Percentiles rank a stretch among this genome's conserved stretches.
phyloP scores from a whole-genome alignment of 2,329 filamentous ascomycete species.

The Diaporthe humulicola region DNA sequence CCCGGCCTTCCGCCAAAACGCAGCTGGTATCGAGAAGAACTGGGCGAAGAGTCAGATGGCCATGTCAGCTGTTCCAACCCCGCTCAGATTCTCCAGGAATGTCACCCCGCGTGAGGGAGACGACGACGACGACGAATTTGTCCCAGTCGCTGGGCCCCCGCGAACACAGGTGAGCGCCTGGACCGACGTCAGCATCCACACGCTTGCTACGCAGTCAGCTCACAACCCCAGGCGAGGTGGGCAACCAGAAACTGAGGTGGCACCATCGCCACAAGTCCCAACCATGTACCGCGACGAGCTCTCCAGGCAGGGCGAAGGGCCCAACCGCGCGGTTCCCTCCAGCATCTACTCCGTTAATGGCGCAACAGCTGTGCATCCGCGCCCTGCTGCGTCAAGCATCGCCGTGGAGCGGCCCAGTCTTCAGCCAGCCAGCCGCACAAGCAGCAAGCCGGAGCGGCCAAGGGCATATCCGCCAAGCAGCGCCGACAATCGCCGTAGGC shows the following conservation, averaged over 20 bases:
- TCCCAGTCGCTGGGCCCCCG: neutral
- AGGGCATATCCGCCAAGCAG: neutral
- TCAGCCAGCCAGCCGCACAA: neutral
- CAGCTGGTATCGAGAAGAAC: conserved; percentile 2
- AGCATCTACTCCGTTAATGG: conserved; percentile 35
- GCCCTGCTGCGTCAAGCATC: conserved; percentile 14
- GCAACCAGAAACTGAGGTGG: neutral
- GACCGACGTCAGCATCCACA: conserved; percentile 23
- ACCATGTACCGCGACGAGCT: neutral
- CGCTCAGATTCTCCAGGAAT: conserved; percentile 19
- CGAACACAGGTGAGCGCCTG: conserved; percentile 14
- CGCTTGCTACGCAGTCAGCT: conserved; percentile 14
- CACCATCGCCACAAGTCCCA: conserved; percentile 9
- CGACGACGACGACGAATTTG: conserved; percentile 23
- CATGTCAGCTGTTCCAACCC: conserved; percentile 29
- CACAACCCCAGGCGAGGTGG: neutral
- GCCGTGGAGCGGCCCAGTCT: neutral
- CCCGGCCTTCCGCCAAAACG: conserved; percentile 28
- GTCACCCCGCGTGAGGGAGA: conserved; percentile 6
- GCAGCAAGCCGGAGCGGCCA: neutral
- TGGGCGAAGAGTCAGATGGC: conserved; percentile 18
- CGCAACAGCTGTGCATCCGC: conserved; percentile 20
- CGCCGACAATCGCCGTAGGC: neutral
- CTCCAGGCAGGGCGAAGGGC: neutral
- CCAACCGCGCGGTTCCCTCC: neutral